These are phyloP conservation scores for Arabidopsis lyrata DNA, from an alignment of 441 rosid species.

Conservation along the genomic window DNA sequence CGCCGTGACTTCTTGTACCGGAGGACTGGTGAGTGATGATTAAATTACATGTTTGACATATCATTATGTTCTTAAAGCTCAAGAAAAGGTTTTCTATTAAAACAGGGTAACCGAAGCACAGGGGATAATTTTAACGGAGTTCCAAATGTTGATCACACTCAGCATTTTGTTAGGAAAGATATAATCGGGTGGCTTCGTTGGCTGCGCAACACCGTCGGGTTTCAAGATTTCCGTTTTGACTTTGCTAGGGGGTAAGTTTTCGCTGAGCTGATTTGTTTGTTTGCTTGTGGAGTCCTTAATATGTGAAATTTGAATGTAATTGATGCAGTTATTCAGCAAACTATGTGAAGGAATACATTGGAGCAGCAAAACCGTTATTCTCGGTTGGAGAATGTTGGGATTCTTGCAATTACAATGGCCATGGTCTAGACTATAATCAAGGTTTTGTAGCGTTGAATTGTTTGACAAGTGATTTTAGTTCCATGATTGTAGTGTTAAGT, in stretches of 20 bases:
- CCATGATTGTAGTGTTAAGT: background rate
- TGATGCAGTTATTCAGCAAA: constrained; percentile 70
- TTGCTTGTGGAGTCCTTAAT: constrained; percentile 15
- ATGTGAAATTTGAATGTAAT: constrained; percentile 10
- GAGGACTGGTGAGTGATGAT: constrained; percentile 72
- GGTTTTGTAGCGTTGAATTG: constrained; percentile 50
- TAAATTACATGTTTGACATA: background rate
- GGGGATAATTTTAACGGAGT: constrained; percentile 91
- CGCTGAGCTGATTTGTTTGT: constrained; percentile 7
- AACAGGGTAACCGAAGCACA: constrained; percentile 80
- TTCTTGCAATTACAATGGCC: constrained; percentile 77
- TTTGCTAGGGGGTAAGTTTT: constrained; percentile 81
- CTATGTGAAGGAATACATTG: constrained; percentile 86
- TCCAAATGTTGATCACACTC: constrained; percentile 93
- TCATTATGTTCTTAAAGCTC: constrained; percentile 18
- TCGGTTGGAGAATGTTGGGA: constrained; percentile 97
- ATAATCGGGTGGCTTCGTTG: constrained; percentile 78
- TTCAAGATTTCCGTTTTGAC: constrained; percentile 95
- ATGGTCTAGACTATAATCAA: constrained; percentile 79
- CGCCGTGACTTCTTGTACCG: constrained; percentile 93
- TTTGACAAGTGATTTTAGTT: background rate
- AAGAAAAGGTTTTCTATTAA: background rate
- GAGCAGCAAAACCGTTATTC: constrained; percentile 81
- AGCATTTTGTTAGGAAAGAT: constrained; percentile 88
- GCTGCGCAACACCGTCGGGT: constrained; percentile 76